Conservation (phyloP, 2,329 filamentous ascomycete genomes). For the Beauveria pseudobassiana region DNA sequence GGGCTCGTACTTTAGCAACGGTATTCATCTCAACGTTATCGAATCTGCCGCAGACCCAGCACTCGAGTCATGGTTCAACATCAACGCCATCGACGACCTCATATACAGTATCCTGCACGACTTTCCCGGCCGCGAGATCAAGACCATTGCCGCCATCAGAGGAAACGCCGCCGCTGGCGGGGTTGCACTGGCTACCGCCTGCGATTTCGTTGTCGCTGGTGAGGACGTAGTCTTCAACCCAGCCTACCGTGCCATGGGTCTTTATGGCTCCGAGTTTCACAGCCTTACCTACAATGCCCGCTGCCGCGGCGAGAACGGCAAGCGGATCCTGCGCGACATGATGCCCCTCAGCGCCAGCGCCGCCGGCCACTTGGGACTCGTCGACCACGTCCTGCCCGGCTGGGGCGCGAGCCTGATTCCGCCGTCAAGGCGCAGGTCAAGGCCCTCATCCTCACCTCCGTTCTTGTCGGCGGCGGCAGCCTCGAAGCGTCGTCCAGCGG, state of each 20-base stretch:
- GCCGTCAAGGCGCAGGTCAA: slow-evolving; percentile 28
- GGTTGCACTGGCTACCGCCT: slow-evolving; percentile 33
- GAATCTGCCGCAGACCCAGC: slow-evolving; percentile 30
- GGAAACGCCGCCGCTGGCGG: slow-evolving; percentile 36
- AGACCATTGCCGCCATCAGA: slow-evolving; percentile 30
- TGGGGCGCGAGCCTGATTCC: slow-evolving; percentile 24
- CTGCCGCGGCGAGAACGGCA: slow-evolving; percentile 25
- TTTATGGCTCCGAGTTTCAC: slow-evolving; percentile 34
- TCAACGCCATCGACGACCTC: slow-evolving; percentile 36
- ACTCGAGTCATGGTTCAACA: slow-evolving; percentile 34
- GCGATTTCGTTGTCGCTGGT: slow-evolving; percentile 29
- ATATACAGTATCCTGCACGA: slow-evolving; percentile 30
- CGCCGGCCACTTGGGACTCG: slow-evolving; percentile 29
- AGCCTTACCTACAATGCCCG: slow-evolving; percentile 31
- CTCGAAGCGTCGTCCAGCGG: not conserved
- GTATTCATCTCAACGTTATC: slow-evolving; percentile 36
- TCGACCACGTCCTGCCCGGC: slow-evolving; percentile 31
- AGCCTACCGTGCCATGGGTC: slow-evolving; percentile 30
- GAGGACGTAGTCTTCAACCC: slow-evolving; percentile 32
- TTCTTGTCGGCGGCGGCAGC: not conserved
- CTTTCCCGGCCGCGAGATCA: slow-evolving; percentile 26
- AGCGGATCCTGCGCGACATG: slow-evolving; percentile 28
- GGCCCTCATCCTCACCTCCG: slow-evolving; percentile 15
- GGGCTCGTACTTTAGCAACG: slow-evolving; percentile 35
- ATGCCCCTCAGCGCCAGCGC: slow-evolving; percentile 29